phyloP scores from a whole-genome alignment of 1,139 yeast genomes.

The Suhomyces maxii region DNA sequence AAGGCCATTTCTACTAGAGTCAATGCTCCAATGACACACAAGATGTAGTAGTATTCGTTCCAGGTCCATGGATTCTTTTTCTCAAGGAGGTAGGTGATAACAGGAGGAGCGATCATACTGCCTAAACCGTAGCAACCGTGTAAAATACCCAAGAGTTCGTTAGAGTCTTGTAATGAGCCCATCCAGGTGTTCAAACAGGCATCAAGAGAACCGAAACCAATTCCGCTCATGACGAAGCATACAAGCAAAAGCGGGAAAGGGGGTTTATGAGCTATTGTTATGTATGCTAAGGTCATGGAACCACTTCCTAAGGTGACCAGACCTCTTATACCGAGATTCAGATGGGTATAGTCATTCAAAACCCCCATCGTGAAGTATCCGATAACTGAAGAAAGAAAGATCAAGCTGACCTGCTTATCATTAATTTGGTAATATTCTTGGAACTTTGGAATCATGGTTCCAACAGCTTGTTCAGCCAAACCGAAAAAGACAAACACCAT shows the following conservation, averaged over 20 bases:
- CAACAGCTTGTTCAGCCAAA: slow-evolving; percentile 57
- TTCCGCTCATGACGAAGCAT: slow-evolving; percentile 48
- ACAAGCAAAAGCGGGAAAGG: slow-evolving; percentile 38
- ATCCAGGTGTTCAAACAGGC: slow-evolving; percentile 60
- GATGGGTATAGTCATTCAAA: slow-evolving; percentile 32
- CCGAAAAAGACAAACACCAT: slow-evolving; percentile 48
- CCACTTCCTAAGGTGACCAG: slow-evolving; percentile 35
- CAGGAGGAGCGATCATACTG: slow-evolving; percentile 63
- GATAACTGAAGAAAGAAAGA: slow-evolving; percentile 35
- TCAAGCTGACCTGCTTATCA: slow-evolving; percentile 37
- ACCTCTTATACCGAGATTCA: slow-evolving; percentile 37
- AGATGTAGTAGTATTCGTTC: slow-evolving; percentile 47
- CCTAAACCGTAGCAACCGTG: slow-evolving; percentile 74
- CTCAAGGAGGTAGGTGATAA: slow-evolving; percentile 47
- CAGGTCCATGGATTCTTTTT: slow-evolving; percentile 44
- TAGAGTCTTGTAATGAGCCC: slow-evolving; percentile 56
- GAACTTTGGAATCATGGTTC: slow-evolving; percentile 53
- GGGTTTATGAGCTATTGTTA: slow-evolving; percentile 31
- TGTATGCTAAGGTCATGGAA: slow-evolving; percentile 32
- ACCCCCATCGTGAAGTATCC: slow-evolving; percentile 46
- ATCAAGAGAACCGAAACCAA: slow-evolving; percentile 63
- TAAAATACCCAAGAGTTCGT: slow-evolving; percentile 62
- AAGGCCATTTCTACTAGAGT: slow-evolving; percentile 21
- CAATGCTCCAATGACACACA: slow-evolving; percentile 28
- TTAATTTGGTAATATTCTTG: slow-evolving; percentile 45